These are phyloP conservation scores for Apophysomyces trapeziformis DNA, from an alignment of 371 early-diverging fungal species.

Conservation along the genomic window DNA sequence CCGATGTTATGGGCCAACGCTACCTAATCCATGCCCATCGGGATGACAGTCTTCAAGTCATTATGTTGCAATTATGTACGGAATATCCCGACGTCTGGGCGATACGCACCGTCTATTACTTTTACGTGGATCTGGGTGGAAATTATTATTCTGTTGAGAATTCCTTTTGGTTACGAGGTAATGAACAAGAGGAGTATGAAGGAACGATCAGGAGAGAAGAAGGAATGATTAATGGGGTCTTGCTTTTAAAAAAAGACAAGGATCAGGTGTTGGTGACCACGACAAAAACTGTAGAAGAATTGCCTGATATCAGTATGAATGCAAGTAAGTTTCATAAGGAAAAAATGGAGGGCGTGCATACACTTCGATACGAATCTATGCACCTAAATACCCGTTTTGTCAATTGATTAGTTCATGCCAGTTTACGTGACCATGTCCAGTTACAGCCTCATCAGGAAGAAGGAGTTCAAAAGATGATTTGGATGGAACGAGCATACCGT, in stretches of 20 bases:
- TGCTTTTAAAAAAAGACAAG: conserved; percentile 25
- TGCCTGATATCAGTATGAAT: conserved; percentile 40
- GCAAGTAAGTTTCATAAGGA: conserved; percentile 30
- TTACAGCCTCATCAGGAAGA: conserved; percentile 45
- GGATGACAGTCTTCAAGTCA: conserved; percentile 26
- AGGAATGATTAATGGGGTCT: too few relatives aligned
- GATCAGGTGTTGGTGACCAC: conserved; percentile 39
- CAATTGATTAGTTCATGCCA: conserved; percentile 35
- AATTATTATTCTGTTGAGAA: conserved; percentile 38
- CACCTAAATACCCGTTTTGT: too few relatives aligned
- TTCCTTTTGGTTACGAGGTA: conserved; percentile 44
- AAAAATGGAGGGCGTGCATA: too few relatives aligned
- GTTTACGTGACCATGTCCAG: conserved; percentile 29
- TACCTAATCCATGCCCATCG: conserved; percentile 35
- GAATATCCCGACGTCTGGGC: conserved; percentile 34
- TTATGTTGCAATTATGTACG: conserved; percentile 29
- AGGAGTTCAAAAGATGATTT: conserved; percentile 41
- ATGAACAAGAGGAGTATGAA: background rate
- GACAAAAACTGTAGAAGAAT: conserved; percentile 23
- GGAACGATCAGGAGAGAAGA: background rate
- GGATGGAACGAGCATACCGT: conserved; percentile 37
- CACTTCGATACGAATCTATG: background rate
- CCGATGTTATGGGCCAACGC: conserved; percentile 12
- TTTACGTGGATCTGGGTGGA: conserved; percentile 50
- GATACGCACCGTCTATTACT: conserved; percentile 29